Evolutionary conservation across 164 flowering plant genomes (phyloP), one percentile per base, ranked within the genome.

Genomic region (Kingdonia uniflora): DNA sequence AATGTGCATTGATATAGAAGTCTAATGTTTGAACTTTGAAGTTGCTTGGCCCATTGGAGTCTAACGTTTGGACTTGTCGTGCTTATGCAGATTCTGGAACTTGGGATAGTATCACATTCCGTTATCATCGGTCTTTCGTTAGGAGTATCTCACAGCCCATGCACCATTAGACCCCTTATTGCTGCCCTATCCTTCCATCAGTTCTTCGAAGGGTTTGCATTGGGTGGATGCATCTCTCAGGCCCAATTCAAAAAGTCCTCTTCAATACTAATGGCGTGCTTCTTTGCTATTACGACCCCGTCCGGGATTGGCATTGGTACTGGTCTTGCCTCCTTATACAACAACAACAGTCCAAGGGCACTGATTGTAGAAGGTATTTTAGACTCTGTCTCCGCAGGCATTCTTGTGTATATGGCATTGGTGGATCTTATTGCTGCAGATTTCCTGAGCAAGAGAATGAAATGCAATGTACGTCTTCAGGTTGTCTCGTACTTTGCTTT

Each of bases 171-270:
- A 47, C 96, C 96, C 19, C 61, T 91, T 15, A 78, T 91, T 1
- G 96, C 78, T 6, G 98, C 98, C 2, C 58, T 91, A 14, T 80
- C 95, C 14, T 87, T 85, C 76, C 98, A 91, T 52, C 98, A 91
- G 56, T 91, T 91, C 78, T 91, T 91, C 42, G 98, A 91, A 75
- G 96, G 98, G 1, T 91, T 91, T 56, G 98, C 98, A 0, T 70
- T 91, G 0, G 96, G 96, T 23, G 98, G 98, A 49, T 91, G 98
- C 80, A 82, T 87, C 35, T 79, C 96, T 5, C 96, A 91, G 62
- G 96, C 98, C 11, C 77, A 74, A 19, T 79, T 84, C 45, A 73
- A 65, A 38, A 63, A 64, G 40, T 29, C 67, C 0, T 69, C 78
- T 0, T 59, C 96, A 2, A 58, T 79, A 11, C 16, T 88, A 14